phyloP scores from a whole-genome alignment of 2,329 filamentous ascomycete species.

The Ilyonectria sp. region DNA sequence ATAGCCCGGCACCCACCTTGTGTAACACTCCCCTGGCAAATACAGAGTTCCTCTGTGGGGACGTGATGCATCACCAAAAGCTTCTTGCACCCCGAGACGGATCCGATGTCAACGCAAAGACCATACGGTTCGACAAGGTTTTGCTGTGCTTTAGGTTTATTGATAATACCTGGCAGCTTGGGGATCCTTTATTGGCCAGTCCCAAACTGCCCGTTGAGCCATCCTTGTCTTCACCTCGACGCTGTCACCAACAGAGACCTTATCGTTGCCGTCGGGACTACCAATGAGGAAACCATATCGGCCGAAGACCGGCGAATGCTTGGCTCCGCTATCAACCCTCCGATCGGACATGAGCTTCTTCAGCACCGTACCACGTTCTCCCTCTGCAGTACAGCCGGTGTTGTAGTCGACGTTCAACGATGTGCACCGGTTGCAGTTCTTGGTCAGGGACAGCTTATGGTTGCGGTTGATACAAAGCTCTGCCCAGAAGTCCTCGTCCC shows the following conservation, averaged over 20 bases:
- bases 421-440: conserved; percentile 78
- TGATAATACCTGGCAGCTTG: conserved; percentile 47
- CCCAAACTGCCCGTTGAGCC: conserved; percentile 67
- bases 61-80: neutral
- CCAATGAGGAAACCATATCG: conserved; percentile 75
- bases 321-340: conserved; percentile 77
- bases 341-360: conserved; percentile 81
- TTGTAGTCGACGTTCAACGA: conserved; percentile 81
- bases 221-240: conserved; percentile 67
- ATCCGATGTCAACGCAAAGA: conserved; percentile 30
- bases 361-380: conserved; percentile 72
- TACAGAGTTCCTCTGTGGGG: neutral
- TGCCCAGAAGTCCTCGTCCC: conserved; percentile 82
- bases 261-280: conserved; percentile 41
- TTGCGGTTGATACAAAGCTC: conserved; percentile 64
- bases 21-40: conserved; percentile 2
- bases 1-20: neutral
- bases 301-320: conserved; percentile 80
- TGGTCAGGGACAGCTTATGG: conserved; percentile 70
- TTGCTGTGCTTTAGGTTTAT: conserved; percentile 19
- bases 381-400: conserved; percentile 71
- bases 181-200: conserved; percentile 60
- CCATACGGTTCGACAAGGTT: conserved; percentile 32
- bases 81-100: neutral
- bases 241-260: conserved; percentile 60